Base-by-base conservation (phyloP, 1,139 yeast species). In the Candida frijolesensis region DNA sequence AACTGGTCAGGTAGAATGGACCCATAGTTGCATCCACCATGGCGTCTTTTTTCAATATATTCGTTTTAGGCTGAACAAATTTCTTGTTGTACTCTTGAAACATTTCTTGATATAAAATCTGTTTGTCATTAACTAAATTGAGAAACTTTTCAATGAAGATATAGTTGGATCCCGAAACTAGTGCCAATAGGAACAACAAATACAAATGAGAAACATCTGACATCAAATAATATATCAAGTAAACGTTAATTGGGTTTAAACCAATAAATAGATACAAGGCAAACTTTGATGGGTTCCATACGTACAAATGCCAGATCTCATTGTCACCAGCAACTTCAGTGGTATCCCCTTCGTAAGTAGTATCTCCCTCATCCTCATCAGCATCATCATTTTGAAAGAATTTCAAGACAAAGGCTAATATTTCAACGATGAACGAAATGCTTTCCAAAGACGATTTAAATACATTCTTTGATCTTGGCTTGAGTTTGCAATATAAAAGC, bases 51-150 rank as follows among this genome's bases (percentile, higher is more conserved):
- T 77, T 76, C 48, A 76, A 66, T 8, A 76, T 74, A 6, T 83
- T 75, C 1, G 82, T 67, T 49, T 79, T 78, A 3, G 92, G 91
- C 46, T 78, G 77, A n/a, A 87, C 87, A 55, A 77, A 82, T 61
- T 87, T 87, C 41, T 75, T 68, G 56, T 85, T 80, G 60, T 84
- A 84, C 59, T 87, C 95, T 34, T 76, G 78, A 53, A 84, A 73
- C 60, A 83, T 81, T 58, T 87, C 90, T 54, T 79, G 82, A 55
- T 78, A 79, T 7, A 88, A 61, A 11, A 85, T 71, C 49, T 81
- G 82, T 55, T 83, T 85, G 64, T 88, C 94, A 47, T 75, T 71
- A 15, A 83, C 54, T 50, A 82, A 70, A 2, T 69, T 70, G 33
- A 79, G 67, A 59, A 82, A 87, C 45, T 74, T 68, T 40, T 66